Evolutionary conservation across 2,329 filamentous ascomycete genomes (phyloP).

Genomic region (Aspergillus pseudonomiae): DNA sequence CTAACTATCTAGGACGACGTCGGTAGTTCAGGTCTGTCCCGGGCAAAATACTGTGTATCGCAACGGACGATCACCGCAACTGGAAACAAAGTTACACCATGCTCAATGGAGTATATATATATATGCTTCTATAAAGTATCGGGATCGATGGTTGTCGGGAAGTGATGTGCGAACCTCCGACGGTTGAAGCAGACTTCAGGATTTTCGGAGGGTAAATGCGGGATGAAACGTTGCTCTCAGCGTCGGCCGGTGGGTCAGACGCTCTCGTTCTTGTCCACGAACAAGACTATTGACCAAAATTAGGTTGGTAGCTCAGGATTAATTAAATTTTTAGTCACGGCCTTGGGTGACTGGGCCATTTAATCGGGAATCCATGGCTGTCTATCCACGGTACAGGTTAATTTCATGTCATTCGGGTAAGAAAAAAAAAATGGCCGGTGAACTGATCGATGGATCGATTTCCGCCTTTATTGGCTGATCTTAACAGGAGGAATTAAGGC

Average conservation of each 20-base stretch:
- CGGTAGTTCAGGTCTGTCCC: neutral
- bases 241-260: neutral
- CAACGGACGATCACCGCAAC: neutral
- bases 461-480: neutral
- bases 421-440: neutral
- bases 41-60: neutral
- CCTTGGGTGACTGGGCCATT: neutral
- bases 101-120: neutral
- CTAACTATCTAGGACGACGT: neutral
- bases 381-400: neutral
- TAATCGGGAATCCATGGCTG: neutral
- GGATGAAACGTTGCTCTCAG: slow-evolving; percentile 4
- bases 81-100: neutral
- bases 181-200: neutral
- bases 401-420: neutral
- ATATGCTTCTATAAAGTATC: neutral
- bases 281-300: slow-evolving; percentile 1
- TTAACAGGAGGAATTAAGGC: neutral
- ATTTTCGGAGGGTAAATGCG: slow-evolving; percentile 1
- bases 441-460: neutral
- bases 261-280: neutral
- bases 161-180: slow-evolving; percentile 1
- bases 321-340: neutral
- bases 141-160: neutral
- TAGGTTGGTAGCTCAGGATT: slow-evolving; percentile 1